A percentile compares a stretch with the other conserved stretches of the same genome.
Conservation (phyloP, 768 basidiomycete species). For the Amanita muscaria region DNA sequence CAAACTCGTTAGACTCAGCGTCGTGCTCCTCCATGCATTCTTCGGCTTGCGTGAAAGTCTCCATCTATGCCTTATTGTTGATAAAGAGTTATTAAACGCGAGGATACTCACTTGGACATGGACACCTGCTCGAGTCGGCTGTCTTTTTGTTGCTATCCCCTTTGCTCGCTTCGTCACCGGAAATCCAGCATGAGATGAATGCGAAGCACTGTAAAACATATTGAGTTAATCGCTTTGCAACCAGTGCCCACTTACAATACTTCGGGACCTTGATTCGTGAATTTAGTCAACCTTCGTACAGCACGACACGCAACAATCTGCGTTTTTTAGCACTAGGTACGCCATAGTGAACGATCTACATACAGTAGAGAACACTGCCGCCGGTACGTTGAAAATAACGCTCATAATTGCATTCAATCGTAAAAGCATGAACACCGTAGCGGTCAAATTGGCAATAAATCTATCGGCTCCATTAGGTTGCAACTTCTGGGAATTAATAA, state of each 20-base stretch:
- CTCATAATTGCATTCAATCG: slow-evolving; percentile 61
- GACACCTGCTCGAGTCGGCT: slow-evolving; percentile 23
- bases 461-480: slow-evolving; percentile 16
- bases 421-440: slow-evolving; percentile 57
- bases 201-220: slow-evolving; percentile 12
- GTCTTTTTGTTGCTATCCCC: slow-evolving; percentile 15
- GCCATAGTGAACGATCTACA: background rate
- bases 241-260: slow-evolving; percentile 31
- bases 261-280: slow-evolving; percentile 32
- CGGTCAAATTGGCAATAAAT: slow-evolving; percentile 34
- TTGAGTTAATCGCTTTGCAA: background rate
- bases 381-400: slow-evolving; percentile 58
- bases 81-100: too few relatives aligned
- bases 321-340: background rate
- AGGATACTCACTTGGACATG: slow-evolving; percentile 40
- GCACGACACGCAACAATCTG: slow-evolving; percentile 54
- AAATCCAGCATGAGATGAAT: slow-evolving; percentile 11
- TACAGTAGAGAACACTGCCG: slow-evolving; percentile 45
- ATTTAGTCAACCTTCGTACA: slow-evolving; percentile 51
- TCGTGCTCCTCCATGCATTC: slow-evolving; percentile 16
- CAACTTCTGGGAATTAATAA: background rate
- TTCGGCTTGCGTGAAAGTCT: slow-evolving; percentile 36
- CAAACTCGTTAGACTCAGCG: slow-evolving; percentile 16
- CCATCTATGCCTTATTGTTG: too few relatives aligned
- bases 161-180: slow-evolving; percentile 6